Conservation (phyloP, 345 rosid species). For the Brassica juncea region DNA sequence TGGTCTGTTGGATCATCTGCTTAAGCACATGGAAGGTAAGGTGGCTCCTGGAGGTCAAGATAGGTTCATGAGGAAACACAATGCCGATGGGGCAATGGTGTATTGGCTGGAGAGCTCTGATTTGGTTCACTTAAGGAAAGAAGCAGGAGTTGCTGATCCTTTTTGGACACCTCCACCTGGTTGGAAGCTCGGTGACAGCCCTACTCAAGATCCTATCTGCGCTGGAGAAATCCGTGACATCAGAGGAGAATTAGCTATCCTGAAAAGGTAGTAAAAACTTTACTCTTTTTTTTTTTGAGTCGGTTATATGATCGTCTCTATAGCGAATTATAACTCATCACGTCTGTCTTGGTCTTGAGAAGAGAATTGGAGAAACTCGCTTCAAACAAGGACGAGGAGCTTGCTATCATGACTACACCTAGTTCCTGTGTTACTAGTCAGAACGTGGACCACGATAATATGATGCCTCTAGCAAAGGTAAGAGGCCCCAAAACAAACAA, state of each 20-base stretch:
- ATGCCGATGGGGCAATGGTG: conserved; percentile 95
- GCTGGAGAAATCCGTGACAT: conserved; percentile 60
- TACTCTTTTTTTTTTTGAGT: not conserved
- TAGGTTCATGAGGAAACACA: conserved; percentile 87
- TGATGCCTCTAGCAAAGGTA: conserved; percentile 60
- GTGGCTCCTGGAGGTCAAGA: conserved; percentile 87
- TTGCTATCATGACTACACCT: conserved; percentile 43
- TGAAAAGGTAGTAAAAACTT: conserved; percentile 49
- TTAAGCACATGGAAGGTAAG: conserved; percentile 96
- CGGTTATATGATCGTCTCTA: not conserved
- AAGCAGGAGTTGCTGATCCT: conserved; percentile 88
- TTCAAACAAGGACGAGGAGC: conserved; percentile 53
- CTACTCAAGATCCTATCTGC: conserved; percentile 78
- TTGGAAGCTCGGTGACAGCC: conserved; percentile 87
- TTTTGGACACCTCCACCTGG: conserved; percentile 97
- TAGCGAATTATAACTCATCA: conserved; percentile 3
- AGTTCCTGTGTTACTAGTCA: conserved; percentile 45
- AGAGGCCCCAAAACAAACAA: not conserved
- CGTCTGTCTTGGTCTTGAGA: conserved; percentile 8
- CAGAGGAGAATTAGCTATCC: conserved; percentile 36
- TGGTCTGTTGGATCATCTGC: conserved; percentile 87
- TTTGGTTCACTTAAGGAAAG: conserved; percentile 63
- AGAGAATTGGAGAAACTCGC: conserved; percentile 51
- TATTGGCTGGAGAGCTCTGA: conserved; percentile 90
- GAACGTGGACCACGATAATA: conserved; percentile 44